Evolutionary conservation across 768 basidiomycete genomes (phyloP), one percentile per base, ranked within the genome.

Genomic region (Pleurotus djamor): DNA sequence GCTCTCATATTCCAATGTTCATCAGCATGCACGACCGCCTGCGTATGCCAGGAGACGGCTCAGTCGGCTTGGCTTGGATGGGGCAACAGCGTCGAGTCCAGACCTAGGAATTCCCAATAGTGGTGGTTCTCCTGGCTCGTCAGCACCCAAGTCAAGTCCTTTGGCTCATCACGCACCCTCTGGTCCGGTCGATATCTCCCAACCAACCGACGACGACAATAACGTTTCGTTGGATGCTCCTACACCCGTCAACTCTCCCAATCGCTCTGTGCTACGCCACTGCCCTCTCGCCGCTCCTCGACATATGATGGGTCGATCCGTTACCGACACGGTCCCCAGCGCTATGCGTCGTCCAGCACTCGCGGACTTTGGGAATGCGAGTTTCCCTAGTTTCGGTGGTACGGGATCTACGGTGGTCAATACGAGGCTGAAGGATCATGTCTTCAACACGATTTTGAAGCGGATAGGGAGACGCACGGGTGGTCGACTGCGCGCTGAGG

Each of bases 321-420:
- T 41, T 17, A 56, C 37, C 9, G 50, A n/a, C 60, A 10, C 49
- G 2, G 34, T 32, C 7, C 54, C 54, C 14, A 44, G 17, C 21
- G 54, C 37, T n/a, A 10, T 56, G 7, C 41, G n/a, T n/a, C 37
- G 54, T 10, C 54, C 54, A 56, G 28, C 54, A 3, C 37, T 56
- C 12, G 16, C 54, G 21, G 54, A 56, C 17, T 10, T 13, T 21
- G 54, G 54, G 63, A 21, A 9, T 68, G 5, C 59, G 67, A 56
- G 37, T 32, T 56, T 13, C 33, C 81, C 81, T 48, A 57, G 59
- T 2, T 94, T 94, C 64, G 92, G 90, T 36, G 96, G 96, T 3
- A 91, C 89, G 2, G 96, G 96, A 1, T 93, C 91, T 12, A 98
- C 97, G 4, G 83, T 88, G 56, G 95, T 98, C 60, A 98, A 99